Evolutionary conservation across 768 basidiomycete species (phyloP).

Genomic region (Tylopilus sp.): DNA sequence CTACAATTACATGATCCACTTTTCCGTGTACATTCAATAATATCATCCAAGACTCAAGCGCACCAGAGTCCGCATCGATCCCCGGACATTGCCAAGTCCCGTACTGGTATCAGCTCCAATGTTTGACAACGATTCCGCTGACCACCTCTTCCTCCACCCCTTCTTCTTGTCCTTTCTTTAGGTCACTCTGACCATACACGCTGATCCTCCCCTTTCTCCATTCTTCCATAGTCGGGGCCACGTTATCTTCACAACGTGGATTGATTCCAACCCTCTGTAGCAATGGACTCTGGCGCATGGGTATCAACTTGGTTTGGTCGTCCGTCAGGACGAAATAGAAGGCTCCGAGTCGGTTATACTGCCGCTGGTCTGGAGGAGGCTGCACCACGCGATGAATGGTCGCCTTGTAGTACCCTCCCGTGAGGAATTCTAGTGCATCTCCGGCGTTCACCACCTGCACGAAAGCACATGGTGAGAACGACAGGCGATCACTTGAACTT

Average conservation of each 20-base stretch:
- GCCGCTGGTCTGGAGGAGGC: conserved; percentile 53
- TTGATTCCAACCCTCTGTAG: conserved; percentile 43
- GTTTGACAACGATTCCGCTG: conserved; percentile 52
- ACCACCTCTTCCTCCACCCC: conserved; percentile 54
- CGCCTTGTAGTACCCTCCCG: conserved; percentile 56
- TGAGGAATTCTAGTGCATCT: conserved; percentile 57
- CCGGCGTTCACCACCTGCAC: conserved; percentile 56
- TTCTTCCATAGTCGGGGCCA: conserved; percentile 49
- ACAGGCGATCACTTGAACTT: neutral
- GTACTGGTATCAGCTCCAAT: conserved; percentile 42
- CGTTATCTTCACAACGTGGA: conserved; percentile 34
- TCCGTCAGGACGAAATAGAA: conserved; percentile 58
- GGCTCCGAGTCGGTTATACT: conserved; percentile 47
- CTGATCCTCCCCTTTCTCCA: conserved; percentile 52
- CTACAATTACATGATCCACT: too few relatives aligned
- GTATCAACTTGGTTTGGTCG: conserved; percentile 46
- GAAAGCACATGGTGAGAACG: neutral
- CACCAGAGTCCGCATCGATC: too few relatives aligned
- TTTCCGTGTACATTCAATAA: too few relatives aligned
- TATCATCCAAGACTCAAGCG: too few relatives aligned
- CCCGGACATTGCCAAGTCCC: neutral
- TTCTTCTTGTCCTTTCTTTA: conserved; percentile 39
- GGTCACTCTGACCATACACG: conserved; percentile 48
- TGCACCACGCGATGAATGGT: conserved; percentile 62
- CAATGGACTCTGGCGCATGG: conserved; percentile 46